Evolutionary conservation across 1,139 yeast genomes (phyloP).

Genomic region (Blastobotrys arbuscula): DNA sequence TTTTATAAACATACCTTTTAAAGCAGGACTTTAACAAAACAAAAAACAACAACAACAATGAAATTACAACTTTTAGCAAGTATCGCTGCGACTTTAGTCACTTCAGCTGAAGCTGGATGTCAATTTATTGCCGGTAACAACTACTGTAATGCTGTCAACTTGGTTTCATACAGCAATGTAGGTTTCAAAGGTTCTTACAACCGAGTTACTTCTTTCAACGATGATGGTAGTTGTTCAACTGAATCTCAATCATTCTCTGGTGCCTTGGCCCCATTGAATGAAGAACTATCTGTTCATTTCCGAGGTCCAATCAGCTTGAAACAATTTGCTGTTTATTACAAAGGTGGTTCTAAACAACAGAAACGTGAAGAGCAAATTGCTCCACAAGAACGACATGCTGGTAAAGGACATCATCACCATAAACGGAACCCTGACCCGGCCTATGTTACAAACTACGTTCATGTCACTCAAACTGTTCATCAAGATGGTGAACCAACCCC

Average conservation of each 20-base stretch:
- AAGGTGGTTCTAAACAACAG: conserved; percentile 32
- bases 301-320: conserved; percentile 82
- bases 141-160: conserved; percentile 67
- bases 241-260: conserved; percentile 59
- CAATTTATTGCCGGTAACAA: conserved; percentile 55
- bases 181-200: conserved; percentile 78
- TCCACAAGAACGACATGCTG: conserved; percentile 39
- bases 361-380: conserved; percentile 19
- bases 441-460: conserved; percentile 39
- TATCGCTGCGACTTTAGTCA: conserved; percentile 15
- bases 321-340: conserved; percentile 68
- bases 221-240: conserved; percentile 59
- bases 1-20: no score
- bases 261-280: conserved; percentile 72
- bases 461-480: conserved; percentile 69
- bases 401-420: conserved; percentile 44
- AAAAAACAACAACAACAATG: conserved; percentile 8
- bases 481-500: conserved; percentile 51
- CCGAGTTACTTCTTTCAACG: conserved; percentile 67
- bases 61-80: conserved; percentile 14
- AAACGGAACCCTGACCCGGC: conserved; percentile 47
- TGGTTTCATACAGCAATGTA: conserved; percentile 61
- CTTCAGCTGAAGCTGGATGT: conserved; percentile 23
- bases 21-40: background rate
- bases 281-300: conserved; percentile 87